Base-by-base conservation (phyloP, 495 filamentous ascomycete species). In the Aspergillus affinis region DNA sequence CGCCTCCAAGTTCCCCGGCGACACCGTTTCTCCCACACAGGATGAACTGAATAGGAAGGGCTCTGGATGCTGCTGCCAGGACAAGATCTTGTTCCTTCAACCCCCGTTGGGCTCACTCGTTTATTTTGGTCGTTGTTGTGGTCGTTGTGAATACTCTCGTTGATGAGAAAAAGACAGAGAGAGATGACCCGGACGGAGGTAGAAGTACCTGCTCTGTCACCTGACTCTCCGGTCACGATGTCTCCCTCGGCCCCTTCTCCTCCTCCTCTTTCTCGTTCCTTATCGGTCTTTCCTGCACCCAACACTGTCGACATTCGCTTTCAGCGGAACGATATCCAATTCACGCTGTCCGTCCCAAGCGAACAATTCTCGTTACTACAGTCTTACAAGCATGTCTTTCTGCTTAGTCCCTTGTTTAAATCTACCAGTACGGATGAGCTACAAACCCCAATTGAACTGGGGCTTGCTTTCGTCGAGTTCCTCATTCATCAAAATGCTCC, bases 391-490 rank as follows among this genome's bases (percentile, higher is more conserved):
- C 51, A 61, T 29, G 50, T 57, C 0, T 68, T 63, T 20, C 36
- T 65, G n/a, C 27, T 32, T 18, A 21, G 19, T 15, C 23, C 21
- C 15, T 55, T 30, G 6, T 63, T 48, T 0, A 30, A 26, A 12
- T 47, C 54, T 12, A n/a, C 46, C 10, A 13, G 10, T 4, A 19
- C 44, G 10, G 19, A 30, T 18, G 21, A 51, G 6, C 18, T 19
- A 13, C 23, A 47, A 2, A 17, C 27, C 20, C 51, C 62, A 1
- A 13, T 51, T 17, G 50, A 54, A 4, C 26, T 67, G 46, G 62
- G 59, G 6, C 32, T 67, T 15, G 32, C 15, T 4, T 68, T 55
- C 27, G 21, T 67, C 8, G 61, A 64, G 5, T 63, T 61, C 44
- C 55, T 65, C 17, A 41, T 61, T 18, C 10, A 15, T 4, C 51